Conservation (phyloP, 1,284 basidiomycete genomes). For the Naganishia cerealis region DNA sequence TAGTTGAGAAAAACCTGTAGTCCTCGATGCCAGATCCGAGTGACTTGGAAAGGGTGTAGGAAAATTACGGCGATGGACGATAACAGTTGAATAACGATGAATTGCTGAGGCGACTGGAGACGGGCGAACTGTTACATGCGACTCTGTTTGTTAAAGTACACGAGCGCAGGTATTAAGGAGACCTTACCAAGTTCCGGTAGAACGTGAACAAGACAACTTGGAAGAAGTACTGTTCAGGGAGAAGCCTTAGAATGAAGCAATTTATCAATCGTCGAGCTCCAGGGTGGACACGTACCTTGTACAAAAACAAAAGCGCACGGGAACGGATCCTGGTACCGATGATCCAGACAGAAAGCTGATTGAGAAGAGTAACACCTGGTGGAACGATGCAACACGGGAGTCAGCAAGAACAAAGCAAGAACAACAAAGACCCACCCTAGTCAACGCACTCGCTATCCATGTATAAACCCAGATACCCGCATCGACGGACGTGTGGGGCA, state of each 20-base stretch:
- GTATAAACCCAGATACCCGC: conserved; percentile 61
- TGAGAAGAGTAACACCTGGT: conserved; percentile 56
- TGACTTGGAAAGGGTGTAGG: conserved; percentile 61
- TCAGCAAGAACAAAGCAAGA: neutral
- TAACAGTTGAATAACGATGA: conserved; percentile 59
- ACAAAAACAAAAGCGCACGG: conserved; percentile 59
- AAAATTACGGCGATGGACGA: conserved; percentile 59
- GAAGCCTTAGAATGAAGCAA: neutral
- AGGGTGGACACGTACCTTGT: conserved; percentile 47
- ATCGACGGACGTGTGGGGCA: conserved; percentile 60
- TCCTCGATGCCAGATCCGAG: conserved; percentile 52
- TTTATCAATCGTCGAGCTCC: neutral
- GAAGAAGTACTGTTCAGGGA: conserved; percentile 46
- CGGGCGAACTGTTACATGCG: conserved; percentile 44
- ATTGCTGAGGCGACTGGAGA: conserved; percentile 53
- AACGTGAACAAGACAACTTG: conserved; percentile 56
- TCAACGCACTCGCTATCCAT: conserved; percentile 56
- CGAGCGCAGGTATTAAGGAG: too few species aligned
- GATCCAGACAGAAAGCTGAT: conserved; percentile 57
- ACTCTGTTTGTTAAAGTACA: neutral
- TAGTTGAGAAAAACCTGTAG: conserved; percentile 56
- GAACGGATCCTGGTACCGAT: conserved; percentile 58
- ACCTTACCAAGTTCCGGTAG: conserved; percentile 51
- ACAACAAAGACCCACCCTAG: neutral
- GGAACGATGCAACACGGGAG: neutral